Evolutionary conservation across 345 rosid genomes (phyloP), one percentile per base, ranked within the genome.

Genomic region (Acer saccharum): DNA sequence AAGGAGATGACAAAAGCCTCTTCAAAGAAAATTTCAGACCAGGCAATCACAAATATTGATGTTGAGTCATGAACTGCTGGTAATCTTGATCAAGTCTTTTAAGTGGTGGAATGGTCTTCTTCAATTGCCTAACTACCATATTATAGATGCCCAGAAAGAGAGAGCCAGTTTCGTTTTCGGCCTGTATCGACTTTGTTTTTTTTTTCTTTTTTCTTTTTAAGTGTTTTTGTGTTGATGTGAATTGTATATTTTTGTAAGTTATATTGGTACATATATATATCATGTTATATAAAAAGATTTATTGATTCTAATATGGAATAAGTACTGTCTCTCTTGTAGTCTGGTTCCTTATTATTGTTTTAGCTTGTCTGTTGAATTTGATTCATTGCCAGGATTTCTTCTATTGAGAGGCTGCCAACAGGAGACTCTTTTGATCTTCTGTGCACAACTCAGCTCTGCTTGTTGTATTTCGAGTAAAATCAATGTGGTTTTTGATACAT

Each of bases 191-290:
- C 46, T 43, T 43, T 43, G 7, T 7, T 43, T 7, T 43, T 0
- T 7, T 7, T 43, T 7, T 7, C 10, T 7, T 43, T 43, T 43
- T 43, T 7, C 44, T 80, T 27, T 68, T 76, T 54, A 60, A 16
- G 77, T 71, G 71, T 78, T 72, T 46, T 72, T 73, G 79, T 69
- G 69, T 77, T 80, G 72, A 80, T 71, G 74, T 80, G 83, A 77
- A 85, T 52, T 85, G 87, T 85, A 85, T 82, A 85, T 82, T 79
- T 80, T 75, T 82, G 85, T 78, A 75, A 71, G 78, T 72, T 76
- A 68, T 55, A 67, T 78, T 55, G 57, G 77, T 72, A 68, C 82
- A 76, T 76, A 35, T 76, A 35, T 35, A 78, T 76, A 77, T 76
- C 75, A 67, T 85, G 82, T 84, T 75, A 75, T 84, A 84, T 84